Conservation (phyloP, 2,329 filamentous ascomycete genomes). For the Sporothrix brunneoviolacea region DNA sequence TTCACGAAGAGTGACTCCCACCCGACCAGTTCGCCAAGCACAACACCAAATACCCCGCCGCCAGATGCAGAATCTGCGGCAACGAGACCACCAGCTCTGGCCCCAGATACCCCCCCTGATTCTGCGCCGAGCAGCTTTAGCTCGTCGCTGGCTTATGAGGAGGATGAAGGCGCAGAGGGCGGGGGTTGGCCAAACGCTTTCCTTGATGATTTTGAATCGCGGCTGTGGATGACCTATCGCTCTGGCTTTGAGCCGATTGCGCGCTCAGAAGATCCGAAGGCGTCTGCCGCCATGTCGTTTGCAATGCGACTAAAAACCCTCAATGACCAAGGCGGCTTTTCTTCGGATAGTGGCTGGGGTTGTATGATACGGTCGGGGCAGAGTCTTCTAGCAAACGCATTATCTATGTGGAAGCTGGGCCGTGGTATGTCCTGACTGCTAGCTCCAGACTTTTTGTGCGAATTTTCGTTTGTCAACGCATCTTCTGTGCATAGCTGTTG, state of each 20-base stretch:
- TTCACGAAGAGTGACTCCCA: slow-evolving; percentile 15
- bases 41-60: slow-evolving; percentile 11
- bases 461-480: too few relatives aligned
- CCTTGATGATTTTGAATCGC: slow-evolving; percentile 85
- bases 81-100: slow-evolving; percentile 15
- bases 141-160: slow-evolving; percentile 44
- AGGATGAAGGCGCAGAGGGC: slow-evolving; percentile 30
- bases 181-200: slow-evolving; percentile 78
- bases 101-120: slow-evolving; percentile 40
- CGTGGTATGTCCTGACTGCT: slow-evolving; percentile 52
- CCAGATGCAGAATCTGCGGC: not conserved
- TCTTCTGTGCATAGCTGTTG: too few relatives aligned
- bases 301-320: slow-evolving; percentile 77
- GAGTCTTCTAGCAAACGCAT: slow-evolving; percentile 80
- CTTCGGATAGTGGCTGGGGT: slow-evolving; percentile 92
- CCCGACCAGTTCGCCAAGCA: slow-evolving; percentile 1
- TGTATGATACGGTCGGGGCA: slow-evolving; percentile 98
- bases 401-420: slow-evolving; percentile 66
- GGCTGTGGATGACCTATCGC: slow-evolving; percentile 94
- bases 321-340: slow-evolving; percentile 73
- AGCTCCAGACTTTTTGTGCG: not conserved
- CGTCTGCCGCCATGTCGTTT: slow-evolving; percentile 66
- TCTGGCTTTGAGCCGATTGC: slow-evolving; percentile 79
- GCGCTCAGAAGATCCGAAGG: slow-evolving; percentile 67
- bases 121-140: slow-evolving; percentile 46